Percentiles rank a stretch among this genome's conserved stretches.
These are phyloP conservation scores for Chaetoceros tenuissimus DNA, from an alignment of 108 stramenopile species.

Conservation along the genomic window DNA sequence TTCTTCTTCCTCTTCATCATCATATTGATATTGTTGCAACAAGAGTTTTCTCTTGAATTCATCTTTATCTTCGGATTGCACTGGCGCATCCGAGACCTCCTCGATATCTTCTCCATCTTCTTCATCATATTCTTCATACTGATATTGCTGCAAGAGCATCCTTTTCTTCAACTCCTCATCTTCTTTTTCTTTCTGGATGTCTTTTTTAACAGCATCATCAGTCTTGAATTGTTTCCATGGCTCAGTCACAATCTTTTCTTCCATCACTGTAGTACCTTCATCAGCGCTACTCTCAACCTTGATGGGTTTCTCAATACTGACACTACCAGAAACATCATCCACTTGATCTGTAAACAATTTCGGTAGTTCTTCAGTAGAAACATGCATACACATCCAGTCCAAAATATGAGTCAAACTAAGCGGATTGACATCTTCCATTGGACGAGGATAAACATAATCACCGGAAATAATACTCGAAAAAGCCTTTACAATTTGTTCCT, in stretches of 20 bases:
- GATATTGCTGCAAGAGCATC: conserved; percentile 42
- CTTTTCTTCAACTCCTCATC: conserved; percentile 10
- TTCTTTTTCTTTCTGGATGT: background rate
- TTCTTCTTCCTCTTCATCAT: background rate
- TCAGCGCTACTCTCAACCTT: conserved; percentile 12
- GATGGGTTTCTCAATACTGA: background rate
- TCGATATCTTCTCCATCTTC: conserved; percentile 8
- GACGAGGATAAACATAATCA: background rate
- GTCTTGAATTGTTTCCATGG: conserved; percentile 4
- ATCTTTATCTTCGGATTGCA: conserved; percentile 4
- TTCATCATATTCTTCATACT: conserved; percentile 37
- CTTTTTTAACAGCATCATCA: background rate
- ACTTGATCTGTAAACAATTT: conserved; percentile 37
- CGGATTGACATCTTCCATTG: conserved; percentile 25
- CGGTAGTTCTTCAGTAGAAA: conserved; percentile 40
- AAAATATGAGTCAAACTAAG: conserved; percentile 46
- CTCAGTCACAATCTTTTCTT: background rate
- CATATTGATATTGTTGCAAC: background rate
- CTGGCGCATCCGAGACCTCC: conserved; percentile 1
- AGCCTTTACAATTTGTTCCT: background rate
- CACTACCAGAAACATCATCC: background rate
- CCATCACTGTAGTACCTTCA: background rate
- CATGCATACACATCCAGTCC: conserved; percentile 65
- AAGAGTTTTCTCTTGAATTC: conserved; percentile 1
- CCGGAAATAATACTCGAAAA: background rate